Percentiles rank a stretch among this genome's conserved stretches.
Evolutionary conservation across 352 stramenopile genomes (phyloP).

Genomic region (Phytopythium ostracodes): DNA sequence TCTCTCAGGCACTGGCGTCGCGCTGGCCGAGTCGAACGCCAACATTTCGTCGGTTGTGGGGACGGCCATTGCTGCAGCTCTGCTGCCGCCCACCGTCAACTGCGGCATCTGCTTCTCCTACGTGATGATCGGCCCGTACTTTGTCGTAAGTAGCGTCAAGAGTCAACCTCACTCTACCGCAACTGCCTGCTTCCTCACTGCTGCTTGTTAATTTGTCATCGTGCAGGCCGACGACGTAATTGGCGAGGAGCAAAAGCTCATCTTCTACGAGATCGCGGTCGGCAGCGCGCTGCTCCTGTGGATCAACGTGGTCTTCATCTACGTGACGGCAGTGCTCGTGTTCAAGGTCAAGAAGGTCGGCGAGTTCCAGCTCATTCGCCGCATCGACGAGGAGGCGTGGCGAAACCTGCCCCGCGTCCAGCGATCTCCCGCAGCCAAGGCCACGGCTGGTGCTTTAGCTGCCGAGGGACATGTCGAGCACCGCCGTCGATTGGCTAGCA

Average conservation of each 20-base stretch:
- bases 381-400: conserved; percentile 74
- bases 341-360: conserved; percentile 89
- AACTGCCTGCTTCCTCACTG: not conserved
- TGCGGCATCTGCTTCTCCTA: conserved; percentile 85
- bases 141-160: conserved; percentile 45
- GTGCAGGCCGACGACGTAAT: conserved; percentile 63
- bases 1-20: conserved; percentile 69
- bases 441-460: not conserved
- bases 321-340: conserved; percentile 80
- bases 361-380: conserved; percentile 80
- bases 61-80: conserved; percentile 76
- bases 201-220: not conserved
- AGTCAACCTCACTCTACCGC: too few species aligned
- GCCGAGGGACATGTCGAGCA: conserved; percentile 8
- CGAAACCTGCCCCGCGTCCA: conserved; percentile 74
- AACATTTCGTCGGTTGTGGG: conserved; percentile 90
- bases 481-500: conserved; percentile 28
- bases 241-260: conserved; percentile 75
- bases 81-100: conserved; percentile 85
- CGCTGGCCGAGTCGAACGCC: conserved; percentile 79
- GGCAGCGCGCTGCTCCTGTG: conserved; percentile 78
- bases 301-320: conserved; percentile 89
- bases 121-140: conserved; percentile 81
- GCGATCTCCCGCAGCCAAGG: conserved; percentile 40
- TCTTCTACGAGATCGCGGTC: conserved; percentile 87